Evolutionary conservation across 805 yeast genomes (phyloP).

Genomic region (Saccharomycopsis fermentans): DNA sequence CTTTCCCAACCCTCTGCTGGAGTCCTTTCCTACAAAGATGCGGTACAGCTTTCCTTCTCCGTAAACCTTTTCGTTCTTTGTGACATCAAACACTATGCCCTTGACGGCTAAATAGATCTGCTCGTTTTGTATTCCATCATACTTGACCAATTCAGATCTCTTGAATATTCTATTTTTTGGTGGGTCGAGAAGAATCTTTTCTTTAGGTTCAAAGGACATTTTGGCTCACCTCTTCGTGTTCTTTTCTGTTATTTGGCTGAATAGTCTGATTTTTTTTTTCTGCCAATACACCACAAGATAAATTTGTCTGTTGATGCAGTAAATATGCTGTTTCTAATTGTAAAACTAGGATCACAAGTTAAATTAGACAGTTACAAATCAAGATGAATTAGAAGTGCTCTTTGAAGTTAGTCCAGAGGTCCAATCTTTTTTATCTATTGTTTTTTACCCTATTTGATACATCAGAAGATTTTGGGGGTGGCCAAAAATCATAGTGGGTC

Average conservation of each 20-base stretch:
- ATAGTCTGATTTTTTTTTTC: background rate
- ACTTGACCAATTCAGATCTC: conserved; percentile 32
- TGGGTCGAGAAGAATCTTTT: conserved; percentile 39
- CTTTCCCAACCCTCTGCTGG: conserved; percentile 65
- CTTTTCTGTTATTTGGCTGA: background rate
- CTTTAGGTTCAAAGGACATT: conserved; percentile 41
- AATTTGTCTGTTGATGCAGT: too few relatives aligned
- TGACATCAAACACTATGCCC: conserved; percentile 73
- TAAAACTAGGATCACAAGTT: too few relatives aligned
- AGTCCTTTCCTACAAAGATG: conserved; percentile 66
- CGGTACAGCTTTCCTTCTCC: conserved; percentile 73
- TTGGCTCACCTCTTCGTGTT: background rate
- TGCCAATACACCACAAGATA: background rate
- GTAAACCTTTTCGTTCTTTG: conserved; percentile 51
- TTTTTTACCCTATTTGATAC: too few relatives aligned
- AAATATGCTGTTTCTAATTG: background rate
- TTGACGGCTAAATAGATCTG: conserved; percentile 64
- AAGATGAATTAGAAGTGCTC: too few relatives aligned
- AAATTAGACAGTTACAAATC: too few relatives aligned
- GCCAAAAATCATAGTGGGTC: too few relatives aligned
- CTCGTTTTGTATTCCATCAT: conserved; percentile 34
- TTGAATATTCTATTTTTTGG: conserved; percentile 40
- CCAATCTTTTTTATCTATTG: too few relatives aligned
- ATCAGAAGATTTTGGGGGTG: too few relatives aligned
- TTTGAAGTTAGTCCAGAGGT: too few relatives aligned